Conservation (phyloP, 805 yeast genomes). For the Yamadazyma ubonensis region DNA sequence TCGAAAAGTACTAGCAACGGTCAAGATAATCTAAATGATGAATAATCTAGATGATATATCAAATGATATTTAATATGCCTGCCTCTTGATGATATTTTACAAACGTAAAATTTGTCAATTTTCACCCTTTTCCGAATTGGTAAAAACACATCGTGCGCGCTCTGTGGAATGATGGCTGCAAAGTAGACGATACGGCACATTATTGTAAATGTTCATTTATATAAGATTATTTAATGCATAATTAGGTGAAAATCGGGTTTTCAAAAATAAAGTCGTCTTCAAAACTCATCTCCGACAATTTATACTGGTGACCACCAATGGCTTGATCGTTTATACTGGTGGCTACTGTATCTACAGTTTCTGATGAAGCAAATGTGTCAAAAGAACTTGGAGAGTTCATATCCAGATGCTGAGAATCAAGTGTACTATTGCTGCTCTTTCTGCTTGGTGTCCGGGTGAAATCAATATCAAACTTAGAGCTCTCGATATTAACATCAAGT, state of each 20-base stretch:
- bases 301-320: constrained; percentile 4
- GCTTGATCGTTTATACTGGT: constrained; percentile 6
- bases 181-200: background rate
- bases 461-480: constrained; percentile 7
- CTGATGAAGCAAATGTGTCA: constrained; percentile 7
- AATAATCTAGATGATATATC: constrained; percentile 1
- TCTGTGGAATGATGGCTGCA: constrained; percentile 7
- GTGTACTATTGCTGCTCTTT: constrained; percentile 1
- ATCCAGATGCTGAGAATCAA: background rate
- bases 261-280: constrained; percentile 7
- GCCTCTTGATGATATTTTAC: constrained; percentile 3
- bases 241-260: constrained; percentile 2
- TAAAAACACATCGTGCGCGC: constrained; percentile 6
- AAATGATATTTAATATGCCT: constrained; percentile 1
- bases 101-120: constrained; percentile 5
- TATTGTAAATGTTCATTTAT: background rate
- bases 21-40: background rate
- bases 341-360: constrained; percentile 8
- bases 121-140: constrained; percentile 9
- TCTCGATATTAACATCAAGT: constrained; percentile 8
- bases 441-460: constrained; percentile 1
- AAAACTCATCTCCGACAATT: constrained; percentile 8
- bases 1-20: background rate
- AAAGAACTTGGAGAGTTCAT: constrained; percentile 3
- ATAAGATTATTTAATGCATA: background rate